phyloP scores from a whole-genome alignment of 306 rosid species.

The Carpinus viminea region DNA sequence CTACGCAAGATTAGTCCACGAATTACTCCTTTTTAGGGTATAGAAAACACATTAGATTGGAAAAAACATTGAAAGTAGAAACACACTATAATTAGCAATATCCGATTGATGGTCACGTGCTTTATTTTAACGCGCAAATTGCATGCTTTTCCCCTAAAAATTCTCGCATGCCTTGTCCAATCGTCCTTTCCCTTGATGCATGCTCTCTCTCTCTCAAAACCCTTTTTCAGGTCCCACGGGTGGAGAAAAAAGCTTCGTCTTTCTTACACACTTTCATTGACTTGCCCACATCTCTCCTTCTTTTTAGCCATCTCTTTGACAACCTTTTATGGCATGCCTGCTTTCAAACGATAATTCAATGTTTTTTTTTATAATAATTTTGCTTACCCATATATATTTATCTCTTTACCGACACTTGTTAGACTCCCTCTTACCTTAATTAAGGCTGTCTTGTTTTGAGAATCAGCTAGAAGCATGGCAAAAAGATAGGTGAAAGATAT shows the following conservation, averaged over 20 bases:
- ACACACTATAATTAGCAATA: neutral
- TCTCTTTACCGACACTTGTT: too few species aligned
- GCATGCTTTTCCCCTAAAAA: neutral
- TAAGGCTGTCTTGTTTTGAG: too few species aligned
- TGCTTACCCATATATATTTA: too few species aligned
- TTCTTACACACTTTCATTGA: neutral
- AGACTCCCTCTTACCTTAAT: too few species aligned
- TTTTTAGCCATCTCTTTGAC: constrained; percentile 9
- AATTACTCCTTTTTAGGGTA: neutral
- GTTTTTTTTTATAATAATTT: too few species aligned
- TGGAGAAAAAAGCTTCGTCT: constrained; percentile 8
- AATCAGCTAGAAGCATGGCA: too few species aligned
- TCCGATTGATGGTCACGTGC: neutral
- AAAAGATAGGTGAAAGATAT: too few species aligned
- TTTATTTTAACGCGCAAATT: neutral
- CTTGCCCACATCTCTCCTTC: constrained; percentile 25
- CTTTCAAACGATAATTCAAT: neutral
- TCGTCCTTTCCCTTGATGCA: constrained; percentile 15
- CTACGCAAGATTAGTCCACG: neutral
- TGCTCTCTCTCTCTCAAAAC: constrained; percentile 1
- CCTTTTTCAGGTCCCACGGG: constrained; percentile 19
- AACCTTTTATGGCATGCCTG: constrained; percentile 40
- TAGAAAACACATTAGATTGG: too few species aligned
- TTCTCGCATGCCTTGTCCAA: neutral
- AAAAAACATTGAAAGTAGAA: too few species aligned